Base-by-base conservation (phyloP, 2,329 filamentous ascomycete genomes). In the Dothideomycetes sp. region DNA sequence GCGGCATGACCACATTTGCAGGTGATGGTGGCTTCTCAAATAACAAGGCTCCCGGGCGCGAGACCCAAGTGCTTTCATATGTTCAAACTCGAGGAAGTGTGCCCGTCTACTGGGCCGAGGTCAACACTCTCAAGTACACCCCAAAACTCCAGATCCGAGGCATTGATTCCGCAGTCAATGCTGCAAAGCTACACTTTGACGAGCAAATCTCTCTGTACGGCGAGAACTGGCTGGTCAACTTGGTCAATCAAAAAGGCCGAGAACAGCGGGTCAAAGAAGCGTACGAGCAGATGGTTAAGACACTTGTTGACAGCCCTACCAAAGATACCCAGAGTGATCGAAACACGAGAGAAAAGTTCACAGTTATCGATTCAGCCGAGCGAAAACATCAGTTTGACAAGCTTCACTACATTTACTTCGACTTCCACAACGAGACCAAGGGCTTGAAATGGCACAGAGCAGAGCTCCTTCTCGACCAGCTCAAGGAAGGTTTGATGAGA, bases 401-500 rank as follows among this genome's bases (percentile, higher is more conserved):
- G 33, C 67, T 98, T 33, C 89, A 98, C 64, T 98, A 98, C 61
- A 66, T 96, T 52, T 98, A 96, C 67, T 98, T 98, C 57, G 91
- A 98, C 65, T 98, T 93, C 61, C 93, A 98, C 66, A 87, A 81
- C 55, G 91, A 98, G 64, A 98, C 93, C 36, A 95, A 95, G 64
- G 89, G 89, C 29, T 72, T 95, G 53, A 79, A 84, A 55, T 94
- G 91, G 84, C 81, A 98, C 59, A 84, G 88, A 36, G 88, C 89
- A 0, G 80, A 89, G 60, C 70, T 93, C 31, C 73, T 98, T 16
- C 70, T 98, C 43, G 84, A 95, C 50, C 80, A 82, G 55, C 70
- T 98, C 38, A 75, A 78, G 37, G 78, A 84, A 33, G 82, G 81
- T 8, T 69, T 98, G 5, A 66, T 79, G 14, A 75, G 78, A 31